Conservation (phyloP, 2,329 filamentous ascomycete species). For the Fusarium longipes region DNA sequence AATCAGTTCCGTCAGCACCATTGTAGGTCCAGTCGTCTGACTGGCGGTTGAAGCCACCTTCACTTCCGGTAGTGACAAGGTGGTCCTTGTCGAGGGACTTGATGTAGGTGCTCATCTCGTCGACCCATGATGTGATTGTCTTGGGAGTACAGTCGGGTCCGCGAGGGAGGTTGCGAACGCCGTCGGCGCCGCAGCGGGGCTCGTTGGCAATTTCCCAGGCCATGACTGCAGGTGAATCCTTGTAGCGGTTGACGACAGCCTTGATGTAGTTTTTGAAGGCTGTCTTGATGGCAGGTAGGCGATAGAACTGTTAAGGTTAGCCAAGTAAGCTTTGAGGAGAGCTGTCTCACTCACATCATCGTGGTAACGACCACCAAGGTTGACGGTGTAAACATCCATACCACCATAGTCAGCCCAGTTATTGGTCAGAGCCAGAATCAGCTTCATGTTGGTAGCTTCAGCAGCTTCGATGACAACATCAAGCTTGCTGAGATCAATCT, state of each 20-base stretch:
- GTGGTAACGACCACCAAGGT: slow-evolving; percentile 63
- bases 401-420: slow-evolving; percentile 70
- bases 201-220: slow-evolving; percentile 78
- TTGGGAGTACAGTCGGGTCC: slow-evolving; percentile 55
- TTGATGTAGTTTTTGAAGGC: slow-evolving; percentile 69
- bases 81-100: slow-evolving; percentile 64
- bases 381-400: slow-evolving; percentile 69
- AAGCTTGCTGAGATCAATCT: slow-evolving; percentile 24
- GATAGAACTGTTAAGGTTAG: slow-evolving; percentile 56
- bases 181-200: slow-evolving; percentile 61
- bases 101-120: slow-evolving; percentile 66
- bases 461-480: slow-evolving; percentile 52
- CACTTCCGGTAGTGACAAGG: slow-evolving; percentile 66
- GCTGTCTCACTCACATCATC: slow-evolving; percentile 23
- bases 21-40: slow-evolving; percentile 60
- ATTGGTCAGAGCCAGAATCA: slow-evolving; percentile 66
- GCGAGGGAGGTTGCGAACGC: slow-evolving; percentile 57
- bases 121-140: slow-evolving; percentile 60
- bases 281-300: slow-evolving; percentile 60
- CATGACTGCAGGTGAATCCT: slow-evolving; percentile 68
- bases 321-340: accelerated
- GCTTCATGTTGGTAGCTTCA: slow-evolving; percentile 61
- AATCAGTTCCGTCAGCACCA: slow-evolving; percentile 63
- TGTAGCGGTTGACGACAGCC: slow-evolving; percentile 69
- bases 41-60: slow-evolving; percentile 66